Percentiles rank a stretch among this genome's conserved stretches.
Conservation (phyloP, 2,329 filamentous ascomycete genomes). For the Epichloe uncinata region DNA sequence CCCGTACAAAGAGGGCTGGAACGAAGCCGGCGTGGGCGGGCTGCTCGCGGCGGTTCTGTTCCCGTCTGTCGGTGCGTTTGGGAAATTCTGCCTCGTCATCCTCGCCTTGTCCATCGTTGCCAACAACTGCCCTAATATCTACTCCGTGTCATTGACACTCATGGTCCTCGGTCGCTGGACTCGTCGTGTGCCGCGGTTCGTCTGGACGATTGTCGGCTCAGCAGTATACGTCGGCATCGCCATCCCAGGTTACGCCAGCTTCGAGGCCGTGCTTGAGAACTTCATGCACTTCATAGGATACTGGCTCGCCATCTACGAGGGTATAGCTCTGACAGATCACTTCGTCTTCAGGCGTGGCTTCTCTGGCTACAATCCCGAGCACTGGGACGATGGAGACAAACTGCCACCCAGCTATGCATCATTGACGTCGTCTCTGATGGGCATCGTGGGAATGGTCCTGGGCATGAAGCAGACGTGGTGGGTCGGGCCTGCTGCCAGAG, state of each 20-base stretch:
- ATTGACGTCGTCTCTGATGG: constrained; percentile 46
- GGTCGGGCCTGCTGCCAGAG: constrained; percentile 49
- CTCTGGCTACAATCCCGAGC: constrained; percentile 40
- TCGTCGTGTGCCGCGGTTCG: constrained; percentile 49
- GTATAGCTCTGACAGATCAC: constrained; percentile 52
- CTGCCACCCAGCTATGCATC: constrained; percentile 54
- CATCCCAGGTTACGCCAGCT: constrained; percentile 55
- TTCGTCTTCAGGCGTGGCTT: constrained; percentile 54
- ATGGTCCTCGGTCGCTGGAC: constrained; percentile 47
- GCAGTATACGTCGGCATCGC: constrained; percentile 54
- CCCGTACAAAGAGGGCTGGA: too few relatives aligned
- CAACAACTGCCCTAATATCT: constrained; percentile 61
- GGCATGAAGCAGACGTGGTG: constrained; percentile 62
- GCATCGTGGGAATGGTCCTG: constrained; percentile 50
- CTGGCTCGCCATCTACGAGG: constrained; percentile 64
- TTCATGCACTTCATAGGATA: constrained; percentile 60
- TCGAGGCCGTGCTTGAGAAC: constrained; percentile 51
- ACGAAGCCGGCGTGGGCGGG: too few relatives aligned
- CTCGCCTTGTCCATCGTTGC: constrained; percentile 54
- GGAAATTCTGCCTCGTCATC: constrained; percentile 31
- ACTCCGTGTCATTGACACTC: constrained; percentile 54
- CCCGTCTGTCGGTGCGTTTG: too few relatives aligned
- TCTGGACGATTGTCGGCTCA: constrained; percentile 52
- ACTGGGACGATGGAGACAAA: constrained; percentile 42
- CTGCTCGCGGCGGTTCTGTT: too few relatives aligned